Evolutionary conservation across 176 grass and related monocot genomes (phyloP), one percentile per base, ranked within the genome.

Genomic region (Areca catechu): DNA sequence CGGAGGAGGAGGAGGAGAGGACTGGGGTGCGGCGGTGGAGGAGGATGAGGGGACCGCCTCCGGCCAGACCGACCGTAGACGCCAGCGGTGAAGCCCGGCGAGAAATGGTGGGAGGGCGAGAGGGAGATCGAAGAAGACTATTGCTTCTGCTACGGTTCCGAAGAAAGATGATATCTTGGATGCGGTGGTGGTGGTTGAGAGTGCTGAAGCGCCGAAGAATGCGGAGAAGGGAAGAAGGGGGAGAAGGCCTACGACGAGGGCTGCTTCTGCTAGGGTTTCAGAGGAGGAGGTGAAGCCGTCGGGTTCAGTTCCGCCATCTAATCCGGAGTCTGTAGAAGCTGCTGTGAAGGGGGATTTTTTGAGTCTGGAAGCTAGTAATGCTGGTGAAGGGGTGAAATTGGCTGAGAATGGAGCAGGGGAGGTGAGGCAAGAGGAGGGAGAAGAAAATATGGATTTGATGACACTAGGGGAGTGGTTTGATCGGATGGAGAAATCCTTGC

Each of bases 401-500:
- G 60, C 14, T 65, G 56, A 14, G 34, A 43, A 37, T 4, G 66
- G 56, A 48, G 65, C 57, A 61, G 30, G 69, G 47, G 59, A 29
- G 52, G 56, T 25, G 20, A 53, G 24, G 17, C 71, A 65, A 50
- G 48, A 70, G 53, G 5, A 69, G 16, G 20, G 24, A 17, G 30
- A 17, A 74, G 50, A 57, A 58, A 56, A 59, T 74, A 48, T 85
- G 58, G 80, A 90, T 34, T 71, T 81, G 12, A 91, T 97, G 83
- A 97, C 92, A 25, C 24, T 97, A 49, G 56, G 74, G 16, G 68
- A 97, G 16, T 97, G 92, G 92, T 88, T 97, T 69, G 80, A 72
- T 51, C 59, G 72, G 24, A 85, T 85, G 47, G 78, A 85, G 15
- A 61, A 56, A 51, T 74, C 66, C 61, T 58, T 91, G 49, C 77